These are phyloP conservation scores for Skeletonema marinoi DNA, from an alignment of 108 stramenopile genomes.

Conservation along the genomic window DNA sequence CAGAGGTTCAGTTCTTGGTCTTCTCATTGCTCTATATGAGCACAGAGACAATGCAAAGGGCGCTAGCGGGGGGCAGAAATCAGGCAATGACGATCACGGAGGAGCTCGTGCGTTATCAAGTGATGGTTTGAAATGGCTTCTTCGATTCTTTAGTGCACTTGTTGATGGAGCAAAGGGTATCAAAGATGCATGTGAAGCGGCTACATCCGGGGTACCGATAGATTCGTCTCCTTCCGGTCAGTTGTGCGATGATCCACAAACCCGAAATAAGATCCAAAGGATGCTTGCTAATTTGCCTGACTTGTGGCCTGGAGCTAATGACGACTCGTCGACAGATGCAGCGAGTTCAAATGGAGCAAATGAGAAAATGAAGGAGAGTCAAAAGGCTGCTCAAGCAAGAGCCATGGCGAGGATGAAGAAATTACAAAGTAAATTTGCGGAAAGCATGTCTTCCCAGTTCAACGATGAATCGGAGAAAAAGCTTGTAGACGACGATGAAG, in stretches of 20 bases:
- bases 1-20: conserved; percentile 81
- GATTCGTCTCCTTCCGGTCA: conserved; percentile 12
- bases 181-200: conserved; percentile 64
- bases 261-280: conserved; percentile 51
- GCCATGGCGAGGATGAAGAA: conserved; percentile 83
- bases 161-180: conserved; percentile 81
- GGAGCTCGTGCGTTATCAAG: conserved; percentile 76
- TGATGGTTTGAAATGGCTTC: conserved; percentile 85
- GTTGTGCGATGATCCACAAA: conserved; percentile 51
- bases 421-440: conserved; percentile 77
- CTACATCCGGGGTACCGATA: conserved; percentile 64
- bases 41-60: conserved; percentile 65
- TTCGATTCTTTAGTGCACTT: conserved; percentile 83
- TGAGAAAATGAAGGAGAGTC: conserved; percentile 70
- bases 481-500: conserved; percentile 63
- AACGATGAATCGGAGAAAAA: conserved; percentile 47
- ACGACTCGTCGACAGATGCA: conserved; percentile 34
- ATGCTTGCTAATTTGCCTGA: conserved; percentile 79
- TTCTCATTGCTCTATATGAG: conserved; percentile 87
- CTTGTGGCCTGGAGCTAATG: conserved; percentile 71
- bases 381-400: conserved; percentile 79
- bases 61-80: conserved; percentile 36
- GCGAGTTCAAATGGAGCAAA: conserved; percentile 31
- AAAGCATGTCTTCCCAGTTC: conserved; percentile 64
- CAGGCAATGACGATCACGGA: conserved; percentile 73